These are phyloP conservation scores for Lunasporangiospora selenospora DNA, from an alignment of 192 early-diverging fungal genomes.

Conservation along the genomic window DNA sequence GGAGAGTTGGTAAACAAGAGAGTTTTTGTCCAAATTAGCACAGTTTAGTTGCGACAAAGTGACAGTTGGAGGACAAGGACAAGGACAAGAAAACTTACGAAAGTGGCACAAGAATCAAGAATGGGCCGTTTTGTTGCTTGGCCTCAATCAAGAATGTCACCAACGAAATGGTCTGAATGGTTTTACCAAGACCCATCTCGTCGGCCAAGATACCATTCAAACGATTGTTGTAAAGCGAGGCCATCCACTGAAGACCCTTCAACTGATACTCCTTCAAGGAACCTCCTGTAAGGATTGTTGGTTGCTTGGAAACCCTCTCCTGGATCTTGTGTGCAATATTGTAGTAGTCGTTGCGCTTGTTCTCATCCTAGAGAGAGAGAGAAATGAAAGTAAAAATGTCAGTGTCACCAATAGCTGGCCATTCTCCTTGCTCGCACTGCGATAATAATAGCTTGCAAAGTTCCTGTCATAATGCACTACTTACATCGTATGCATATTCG, in stretches of 20 bases:
- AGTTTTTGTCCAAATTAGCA: background rate
- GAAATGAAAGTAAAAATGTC: background rate
- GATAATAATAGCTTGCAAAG: background rate
- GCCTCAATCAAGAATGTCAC: slow-evolving; percentile 95
- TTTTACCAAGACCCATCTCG: slow-evolving; percentile 92
- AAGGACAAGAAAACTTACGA: slow-evolving; percentile 61
- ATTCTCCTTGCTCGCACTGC: background rate
- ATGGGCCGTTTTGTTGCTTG: slow-evolving; percentile 96
- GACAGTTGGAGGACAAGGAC: slow-evolving; percentile 1
- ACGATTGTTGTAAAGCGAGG: slow-evolving; percentile 97
- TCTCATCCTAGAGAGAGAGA: slow-evolving; percentile 45
- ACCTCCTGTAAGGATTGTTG: slow-evolving; percentile 86
- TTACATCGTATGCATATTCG: slow-evolving; percentile 47
- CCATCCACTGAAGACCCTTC: slow-evolving; percentile 99
- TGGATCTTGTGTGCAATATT: slow-evolving; percentile 84
- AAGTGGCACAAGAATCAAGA: slow-evolving; percentile 93
- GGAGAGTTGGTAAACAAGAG: background rate
- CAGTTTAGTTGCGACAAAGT: too few species aligned
- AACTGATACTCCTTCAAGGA: slow-evolving; percentile 94
- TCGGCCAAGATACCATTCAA: slow-evolving; percentile 98
- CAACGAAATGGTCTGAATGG: slow-evolving; percentile 96
- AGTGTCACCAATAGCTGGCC: background rate
- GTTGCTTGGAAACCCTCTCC: slow-evolving; percentile 79
- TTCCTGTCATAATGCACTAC: background rate
- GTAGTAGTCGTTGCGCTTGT: slow-evolving; percentile 80